phyloP scores from a whole-genome alignment of 2,329 filamentous ascomycete genomes.

The Chaetoscypha palmicola region DNA sequence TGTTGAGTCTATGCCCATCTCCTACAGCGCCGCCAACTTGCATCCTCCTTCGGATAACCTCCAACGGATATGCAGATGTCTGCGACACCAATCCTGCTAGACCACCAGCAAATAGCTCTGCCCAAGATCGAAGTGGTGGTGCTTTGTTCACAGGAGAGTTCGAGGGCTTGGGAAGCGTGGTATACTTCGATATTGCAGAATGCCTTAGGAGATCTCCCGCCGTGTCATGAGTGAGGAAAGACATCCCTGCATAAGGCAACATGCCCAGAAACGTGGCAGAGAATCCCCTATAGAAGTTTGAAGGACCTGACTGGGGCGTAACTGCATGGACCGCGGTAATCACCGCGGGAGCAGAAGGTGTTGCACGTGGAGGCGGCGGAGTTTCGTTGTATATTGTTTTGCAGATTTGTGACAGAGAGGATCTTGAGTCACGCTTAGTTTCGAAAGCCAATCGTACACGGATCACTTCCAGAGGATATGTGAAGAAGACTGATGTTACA shows the following conservation, averaged over 20 bases:
- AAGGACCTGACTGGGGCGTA: constrained; percentile 59
- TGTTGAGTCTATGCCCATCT: constrained; percentile 71
- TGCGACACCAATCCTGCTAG: constrained; percentile 84
- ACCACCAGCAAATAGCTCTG: constrained; percentile 78
- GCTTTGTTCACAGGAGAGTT: constrained; percentile 52
- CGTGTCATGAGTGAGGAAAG: constrained; percentile 91
- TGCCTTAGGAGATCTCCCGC: constrained; percentile 75
- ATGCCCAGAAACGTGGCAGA: constrained; percentile 85
- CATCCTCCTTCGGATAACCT: constrained; percentile 89
- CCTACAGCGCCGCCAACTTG: constrained; percentile 93
- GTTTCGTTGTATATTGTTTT: constrained; percentile 80
- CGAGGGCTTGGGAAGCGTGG: constrained; percentile 60
- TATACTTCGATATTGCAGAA: constrained; percentile 60
- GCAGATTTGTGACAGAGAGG: constrained; percentile 69
- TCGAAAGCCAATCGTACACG: constrained; percentile 91
- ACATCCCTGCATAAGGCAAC: constrained; percentile 93
- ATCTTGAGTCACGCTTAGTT: constrained; percentile 67
- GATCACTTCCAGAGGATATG: constrained; percentile 90
- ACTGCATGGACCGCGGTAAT: constrained; percentile 41
- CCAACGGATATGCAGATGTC: constrained; percentile 86
- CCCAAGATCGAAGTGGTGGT: constrained; percentile 72
- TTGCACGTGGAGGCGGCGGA: constrained; percentile 34
- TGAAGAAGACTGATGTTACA: constrained; percentile 88
- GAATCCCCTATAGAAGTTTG: constrained; percentile 95
- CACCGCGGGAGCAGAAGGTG: constrained; percentile 35